Conservation (phyloP, 1,284 basidiomycete species). For the Leccinum pachyderme region DNA sequence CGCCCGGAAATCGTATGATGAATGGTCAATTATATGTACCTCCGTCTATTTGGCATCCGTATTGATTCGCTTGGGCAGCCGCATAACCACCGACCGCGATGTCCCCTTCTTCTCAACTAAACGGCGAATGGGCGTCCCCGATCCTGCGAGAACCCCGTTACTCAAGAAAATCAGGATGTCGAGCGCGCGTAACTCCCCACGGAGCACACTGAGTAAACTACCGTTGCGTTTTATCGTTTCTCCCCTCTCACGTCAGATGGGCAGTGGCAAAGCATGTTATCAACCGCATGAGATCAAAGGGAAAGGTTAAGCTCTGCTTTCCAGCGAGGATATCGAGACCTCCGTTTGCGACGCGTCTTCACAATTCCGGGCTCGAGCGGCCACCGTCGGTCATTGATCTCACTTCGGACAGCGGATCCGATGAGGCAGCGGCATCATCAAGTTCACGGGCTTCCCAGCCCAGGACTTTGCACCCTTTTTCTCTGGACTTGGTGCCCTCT, state of each 20-base stretch:
- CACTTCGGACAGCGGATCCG: constrained; percentile 14
- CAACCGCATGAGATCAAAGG: constrained; percentile 29
- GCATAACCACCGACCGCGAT: constrained; percentile 1
- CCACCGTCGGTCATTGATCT: constrained; percentile 24
- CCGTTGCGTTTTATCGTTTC: background rate
- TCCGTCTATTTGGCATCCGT: background rate
- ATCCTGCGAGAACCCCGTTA: constrained; percentile 5
- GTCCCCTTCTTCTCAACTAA: constrained; percentile 11
- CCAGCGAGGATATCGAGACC: constrained; percentile 16
- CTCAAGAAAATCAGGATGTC: constrained; percentile 27
- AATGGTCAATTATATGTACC: constrained; percentile 6
- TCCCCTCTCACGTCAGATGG: constrained; percentile 10
- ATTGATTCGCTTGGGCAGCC: constrained; percentile 17
- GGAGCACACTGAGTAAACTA: constrained; percentile 22
- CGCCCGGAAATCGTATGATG: constrained; percentile 24
- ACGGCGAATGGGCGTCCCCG: constrained; percentile 5
- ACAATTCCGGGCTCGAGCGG: constrained; percentile 7
- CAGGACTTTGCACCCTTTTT: background rate
- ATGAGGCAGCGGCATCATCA: constrained; percentile 4
- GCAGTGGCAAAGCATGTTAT: constrained; percentile 31
- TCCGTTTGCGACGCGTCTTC: constrained; percentile 22
- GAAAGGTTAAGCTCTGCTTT: constrained; percentile 25
- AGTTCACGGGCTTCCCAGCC: background rate
- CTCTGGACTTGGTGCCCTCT: background rate
- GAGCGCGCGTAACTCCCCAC: constrained; percentile 14